A percentile compares a stretch with the other conserved stretches of the same genome.
Conservation (phyloP, 1,139 yeast species). For the Trichomonascaceae sp. region DNA sequence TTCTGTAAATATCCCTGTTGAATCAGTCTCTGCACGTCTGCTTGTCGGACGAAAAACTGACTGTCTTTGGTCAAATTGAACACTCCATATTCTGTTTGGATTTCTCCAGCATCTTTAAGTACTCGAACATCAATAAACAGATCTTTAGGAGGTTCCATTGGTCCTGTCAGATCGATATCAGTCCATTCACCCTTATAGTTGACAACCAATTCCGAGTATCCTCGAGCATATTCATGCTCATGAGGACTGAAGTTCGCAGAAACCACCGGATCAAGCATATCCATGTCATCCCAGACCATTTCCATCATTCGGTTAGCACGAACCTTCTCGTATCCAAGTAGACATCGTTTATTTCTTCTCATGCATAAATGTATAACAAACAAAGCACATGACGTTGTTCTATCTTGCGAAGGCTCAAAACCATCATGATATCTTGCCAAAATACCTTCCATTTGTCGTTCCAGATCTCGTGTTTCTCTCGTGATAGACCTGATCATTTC, state of each 20-base stretch:
- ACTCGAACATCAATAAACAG: conserved; percentile 92
- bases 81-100: conserved; percentile 95
- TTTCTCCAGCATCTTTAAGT: conserved; percentile 90
- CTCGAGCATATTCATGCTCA: conserved; percentile 73
- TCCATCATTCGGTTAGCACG: conserved; percentile 65
- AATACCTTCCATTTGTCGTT: conserved; percentile 51
- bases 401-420: conserved; percentile 27
- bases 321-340: conserved; percentile 72
- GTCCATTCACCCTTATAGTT: conserved; percentile 74
- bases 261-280: conserved; percentile 30
- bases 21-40: conserved; percentile 87
- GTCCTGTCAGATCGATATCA: conserved; percentile 84
- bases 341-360: conserved; percentile 82
- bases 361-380: conserved; percentile 78
- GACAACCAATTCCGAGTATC: conserved; percentile 64
- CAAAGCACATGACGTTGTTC: conserved; percentile 50
- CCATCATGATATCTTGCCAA: conserved; percentile 34
- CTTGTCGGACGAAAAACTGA: conserved; percentile 87
- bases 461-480: conserved; percentile 37
- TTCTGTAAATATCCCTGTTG: conserved; percentile 92
- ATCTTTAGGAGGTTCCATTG: conserved; percentile 82
- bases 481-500: conserved; percentile 65
- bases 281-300: conserved; percentile 59
- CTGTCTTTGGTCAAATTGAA: conserved; percentile 92
- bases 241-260: conserved; percentile 58